phyloP scores from a whole-genome alignment of 345 rosid genomes.

The Heritiera fomes region DNA sequence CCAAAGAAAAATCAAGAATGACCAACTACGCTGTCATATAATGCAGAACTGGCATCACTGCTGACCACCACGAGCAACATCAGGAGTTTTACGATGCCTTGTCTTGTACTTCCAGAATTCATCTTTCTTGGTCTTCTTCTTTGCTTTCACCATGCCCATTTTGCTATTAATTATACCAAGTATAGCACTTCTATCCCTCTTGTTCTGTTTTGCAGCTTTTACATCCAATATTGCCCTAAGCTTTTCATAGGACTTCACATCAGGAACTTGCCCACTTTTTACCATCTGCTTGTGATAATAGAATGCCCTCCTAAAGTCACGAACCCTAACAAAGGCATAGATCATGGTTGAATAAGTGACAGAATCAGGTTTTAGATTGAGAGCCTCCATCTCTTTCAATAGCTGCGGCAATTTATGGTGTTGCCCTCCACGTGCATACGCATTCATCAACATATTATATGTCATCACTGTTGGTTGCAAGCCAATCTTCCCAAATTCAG shows the following conservation, averaged over 20 bases:
- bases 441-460: conserved; percentile 93
- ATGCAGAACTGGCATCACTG: background rate
- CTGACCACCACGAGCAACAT: background rate
- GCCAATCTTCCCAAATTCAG: conserved; percentile 74
- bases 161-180: conserved; percentile 78
- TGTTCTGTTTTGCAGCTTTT: conserved; percentile 70
- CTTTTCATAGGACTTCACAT: conserved; percentile 70
- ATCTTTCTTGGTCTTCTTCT: conserved; percentile 75
- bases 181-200: conserved; percentile 70
- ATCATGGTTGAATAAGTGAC: conserved; percentile 85
- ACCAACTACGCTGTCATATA: background rate
- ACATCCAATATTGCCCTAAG: conserved; percentile 73
- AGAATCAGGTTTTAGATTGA: conserved; percentile 74
- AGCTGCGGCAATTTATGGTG: conserved; percentile 77
- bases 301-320: conserved; percentile 90
- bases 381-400: conserved; percentile 73
- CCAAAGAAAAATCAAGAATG: background rate
- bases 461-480: conserved; percentile 82
- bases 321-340: conserved; percentile 76
- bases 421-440: conserved; percentile 85
- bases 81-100: conserved; percentile 34
- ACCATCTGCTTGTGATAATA: conserved; percentile 91
- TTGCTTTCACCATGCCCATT: conserved; percentile 59
- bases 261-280: conserved; percentile 73
- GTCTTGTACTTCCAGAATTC: conserved; percentile 86